Conservation (phyloP, 306 rosid species). For the Crotalaria pallida region DNA sequence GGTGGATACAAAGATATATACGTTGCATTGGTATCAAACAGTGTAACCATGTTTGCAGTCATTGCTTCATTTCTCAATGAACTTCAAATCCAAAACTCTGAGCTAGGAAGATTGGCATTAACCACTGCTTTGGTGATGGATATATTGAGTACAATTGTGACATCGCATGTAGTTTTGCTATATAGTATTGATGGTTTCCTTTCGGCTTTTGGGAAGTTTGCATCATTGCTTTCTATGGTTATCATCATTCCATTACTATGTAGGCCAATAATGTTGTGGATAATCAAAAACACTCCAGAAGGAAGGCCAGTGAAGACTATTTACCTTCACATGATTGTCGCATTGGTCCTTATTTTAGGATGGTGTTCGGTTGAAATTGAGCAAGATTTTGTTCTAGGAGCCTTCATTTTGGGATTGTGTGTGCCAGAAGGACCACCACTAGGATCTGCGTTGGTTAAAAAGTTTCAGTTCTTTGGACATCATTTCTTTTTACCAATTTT, state of each 20-base stretch:
- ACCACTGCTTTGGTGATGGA: no score
- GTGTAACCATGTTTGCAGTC: no score
- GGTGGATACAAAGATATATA: no score
- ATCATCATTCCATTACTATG: not conserved
- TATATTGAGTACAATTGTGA: no score
- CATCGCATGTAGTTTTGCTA: no score
- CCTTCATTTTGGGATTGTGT: slow-evolving; percentile 49
- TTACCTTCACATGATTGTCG: slow-evolving; percentile 15
- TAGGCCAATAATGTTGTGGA: slow-evolving; percentile 38
- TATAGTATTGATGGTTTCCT: no score
- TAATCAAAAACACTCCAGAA: slow-evolving; percentile 39
- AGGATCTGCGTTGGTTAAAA: slow-evolving; percentile 46
- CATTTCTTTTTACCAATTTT: slow-evolving; percentile 44
- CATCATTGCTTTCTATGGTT: not conserved
- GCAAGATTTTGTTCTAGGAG: not conserved
- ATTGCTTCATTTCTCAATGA: no score
- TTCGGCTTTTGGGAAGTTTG: no score
- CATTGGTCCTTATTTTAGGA: slow-evolving; percentile 21
- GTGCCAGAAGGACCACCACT: slow-evolving; percentile 54
- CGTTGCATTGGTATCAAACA: no score
- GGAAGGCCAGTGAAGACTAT: slow-evolving; percentile 34
- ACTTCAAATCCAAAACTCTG: no score
- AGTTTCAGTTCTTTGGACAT: slow-evolving; percentile 22
- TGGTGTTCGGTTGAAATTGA: no score
- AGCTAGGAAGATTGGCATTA: no score